Evolutionary conservation across 306 rosid genomes (phyloP), one percentile per base, ranked within the genome.

Genomic region (Gleditsia sinensis): DNA sequence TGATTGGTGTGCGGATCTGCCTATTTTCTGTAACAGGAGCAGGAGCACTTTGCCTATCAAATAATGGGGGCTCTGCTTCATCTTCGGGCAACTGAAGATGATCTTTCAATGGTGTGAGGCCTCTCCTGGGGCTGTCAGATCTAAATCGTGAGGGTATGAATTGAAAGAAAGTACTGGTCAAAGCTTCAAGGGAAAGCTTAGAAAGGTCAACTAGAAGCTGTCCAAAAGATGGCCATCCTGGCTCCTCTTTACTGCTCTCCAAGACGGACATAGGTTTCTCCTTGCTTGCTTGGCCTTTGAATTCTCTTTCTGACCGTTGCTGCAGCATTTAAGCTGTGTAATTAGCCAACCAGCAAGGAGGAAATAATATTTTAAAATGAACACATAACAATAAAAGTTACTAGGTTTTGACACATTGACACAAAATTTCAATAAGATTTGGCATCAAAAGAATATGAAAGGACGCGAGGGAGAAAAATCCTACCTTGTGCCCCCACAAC

Each of bases 161-260:
- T 80, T 81, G 88, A 72, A 40, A 75, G 75, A 90, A 78, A 13
- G 70, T 51, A 19, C 83, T 64, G 10, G 58, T 79, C 83, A 92
- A 32, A 10, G 85, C 84, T 51, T 90, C 95, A 40, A 88, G 45
- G 20, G 88, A 87, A 63, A 88, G 69, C 86, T 94, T 92, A 57
- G 85, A 90, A 76, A 94, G 93, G 68, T 94, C 97, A 25, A 69
- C 43, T 7, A 88, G 21, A 60, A 90, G 95, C 73, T 85, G 99
- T 50, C 95, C 88, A 7, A 92, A 86, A 77, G 96, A 94, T 12
- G 96, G 97, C 99, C 96, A 92, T 74, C 97, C 94, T 0, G 93
- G 96, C 55, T 90, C 99, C 66, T 88, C 99, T 87, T 94, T 92
- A 48, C 72, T 50, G 60, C 74, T 81, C 70, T 86, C 90, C 27